Evolutionary conservation across 495 filamentous ascomycete genomes (phyloP), one percentile per base, ranked within the genome.

Genomic region (Aspergillus nanangensis): DNA sequence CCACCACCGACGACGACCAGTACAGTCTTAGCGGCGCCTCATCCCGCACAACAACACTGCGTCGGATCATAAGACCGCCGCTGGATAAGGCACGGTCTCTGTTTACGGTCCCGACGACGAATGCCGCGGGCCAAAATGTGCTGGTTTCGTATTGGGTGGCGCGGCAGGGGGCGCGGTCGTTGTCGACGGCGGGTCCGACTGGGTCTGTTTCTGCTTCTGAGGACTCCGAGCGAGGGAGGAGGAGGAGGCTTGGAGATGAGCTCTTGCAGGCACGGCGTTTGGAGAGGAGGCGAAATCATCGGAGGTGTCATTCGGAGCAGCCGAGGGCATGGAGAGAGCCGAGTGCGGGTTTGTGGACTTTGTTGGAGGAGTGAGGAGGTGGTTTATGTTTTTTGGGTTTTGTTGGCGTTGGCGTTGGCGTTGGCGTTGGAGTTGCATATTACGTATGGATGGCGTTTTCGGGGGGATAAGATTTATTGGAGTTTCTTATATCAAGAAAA

Each of bases 281-380:
- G 29, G 20, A 47, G n/a, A 40, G 38, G 9, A 62, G 59, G 8
- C 52, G 61, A 48, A 57, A 61, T 15, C 68, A 72, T 55, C 51
- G 65, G 17, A 56, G 68, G 38, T 65, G 66, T 43, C 70, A 74
- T 52, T 71, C 70, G 19, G 68, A 71, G 38, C 65, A 67, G 44
- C 70, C 70, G 31, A 57, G 67, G 20, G 50, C 67, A 14, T 74
- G 70, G 70, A 63, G 62, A 27, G 51, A 57, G 34, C 70, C 68
- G 4, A 68, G 65, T 35, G 58, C 66, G 23, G 57, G 56, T 34
- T 43, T 74, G 40, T 74, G 67, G 66, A 61, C 68, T 11, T 48
- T 74, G 17, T 24, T 53, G 52, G 70, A 70, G 45, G 56, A 62
- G 25, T 60, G 38, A 54, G n/a, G n/a, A n/a, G n/a, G n/a, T n/a